Conservation (phyloP, 2,329 filamentous ascomycete species). For the Fusarium longipes region DNA sequence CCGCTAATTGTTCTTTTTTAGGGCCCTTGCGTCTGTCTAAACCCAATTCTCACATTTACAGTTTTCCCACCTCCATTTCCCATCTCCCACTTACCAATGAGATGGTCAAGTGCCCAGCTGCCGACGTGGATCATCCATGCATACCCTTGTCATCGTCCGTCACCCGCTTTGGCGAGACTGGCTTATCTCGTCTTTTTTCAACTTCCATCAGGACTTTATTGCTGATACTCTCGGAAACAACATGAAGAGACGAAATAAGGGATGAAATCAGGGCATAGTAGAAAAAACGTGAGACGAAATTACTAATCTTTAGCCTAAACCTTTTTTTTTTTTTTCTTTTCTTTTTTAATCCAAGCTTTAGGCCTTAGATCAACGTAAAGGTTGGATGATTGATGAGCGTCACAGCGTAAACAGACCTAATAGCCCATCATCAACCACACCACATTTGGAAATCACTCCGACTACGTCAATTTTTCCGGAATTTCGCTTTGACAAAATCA, state of each 20-base stretch:
- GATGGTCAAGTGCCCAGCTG: conserved; percentile 27
- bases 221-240: background rate
- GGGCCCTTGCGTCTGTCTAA: conserved; percentile 29
- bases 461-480: conserved; percentile 22
- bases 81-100: conserved; percentile 28
- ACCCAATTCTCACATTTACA: conserved; percentile 24
- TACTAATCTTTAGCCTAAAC: no score
- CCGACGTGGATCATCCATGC: conserved; percentile 37
- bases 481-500: background rate
- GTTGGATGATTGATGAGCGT: no score
- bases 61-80: conserved; percentile 6
- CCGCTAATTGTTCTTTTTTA: conserved; percentile 33
- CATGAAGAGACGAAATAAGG: background rate
- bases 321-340: no score
- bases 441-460: no score
- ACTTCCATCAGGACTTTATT: background rate
- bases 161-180: conserved; percentile 17
- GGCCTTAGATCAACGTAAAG: no score
- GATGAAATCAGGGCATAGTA: background rate
- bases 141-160: conserved; percentile 20
- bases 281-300: background rate
- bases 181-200: conserved; percentile 18
- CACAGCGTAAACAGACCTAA: no score
- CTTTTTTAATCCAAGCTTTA: no score
- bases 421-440: no score